A percentile compares a stretch with the other conserved stretches of the same genome.
These are phyloP conservation scores for Saccharomycopsis fermentans DNA, from an alignment of 805 yeast species.

Conservation along the genomic window DNA sequence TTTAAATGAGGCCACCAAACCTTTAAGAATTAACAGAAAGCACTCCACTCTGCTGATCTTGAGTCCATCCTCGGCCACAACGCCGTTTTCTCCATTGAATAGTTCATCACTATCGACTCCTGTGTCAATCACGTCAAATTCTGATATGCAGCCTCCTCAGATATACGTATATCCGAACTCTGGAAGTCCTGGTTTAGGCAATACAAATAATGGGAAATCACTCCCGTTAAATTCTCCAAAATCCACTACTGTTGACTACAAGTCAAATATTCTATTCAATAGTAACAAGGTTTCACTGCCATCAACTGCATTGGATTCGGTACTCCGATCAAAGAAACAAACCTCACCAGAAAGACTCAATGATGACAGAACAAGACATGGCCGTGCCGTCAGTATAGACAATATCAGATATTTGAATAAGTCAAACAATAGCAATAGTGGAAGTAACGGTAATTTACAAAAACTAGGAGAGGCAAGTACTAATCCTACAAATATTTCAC, in stretches of 20 bases:
- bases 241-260: background rate
- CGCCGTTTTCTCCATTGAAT: background rate
- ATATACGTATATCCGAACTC: background rate
- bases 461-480: background rate
- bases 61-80: background rate
- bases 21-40: background rate
- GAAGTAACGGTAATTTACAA: background rate
- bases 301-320: background rate
- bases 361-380: background rate
- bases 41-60: background rate
- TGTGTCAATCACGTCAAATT: background rate
- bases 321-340: background rate
- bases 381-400: background rate
- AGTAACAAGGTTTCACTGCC: background rate
- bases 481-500: background rate
- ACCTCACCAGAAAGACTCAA: background rate
- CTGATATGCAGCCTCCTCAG: background rate
- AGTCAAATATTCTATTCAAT: background rate
- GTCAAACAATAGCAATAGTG: background rate
- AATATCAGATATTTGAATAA: background rate
- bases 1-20: background rate
- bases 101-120: background rate
- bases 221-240: background rate
- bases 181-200: background rate
- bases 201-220: background rate